Evolutionary conservation across 192 early-diverging fungal genomes (phyloP), one percentile per base, ranked within the genome.

Genomic region (Gorgonomyces haynaldii): DNA sequence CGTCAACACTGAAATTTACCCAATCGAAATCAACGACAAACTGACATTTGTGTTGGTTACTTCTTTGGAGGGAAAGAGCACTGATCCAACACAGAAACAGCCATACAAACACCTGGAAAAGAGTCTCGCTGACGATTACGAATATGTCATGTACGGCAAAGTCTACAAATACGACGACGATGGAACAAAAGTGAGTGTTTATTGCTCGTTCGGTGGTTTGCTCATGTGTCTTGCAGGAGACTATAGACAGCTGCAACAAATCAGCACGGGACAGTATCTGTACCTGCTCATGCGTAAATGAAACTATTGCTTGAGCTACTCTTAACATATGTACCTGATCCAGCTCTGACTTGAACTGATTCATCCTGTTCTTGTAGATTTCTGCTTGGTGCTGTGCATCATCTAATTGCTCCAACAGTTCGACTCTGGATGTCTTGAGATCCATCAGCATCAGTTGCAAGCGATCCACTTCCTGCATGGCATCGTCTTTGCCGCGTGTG

Each of bases 71-170:
- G 81, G 68, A 20, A 45, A 42, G 1, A 49, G 45, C 9, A 45
- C 50, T 15, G 54, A 50, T 15, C 40, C n/a, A 4, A 50, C 35
- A 22, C 70, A 74, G 24, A 63, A 65, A 36, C 79, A 79, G 37
- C 61, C 65, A 34, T 83, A 79, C 81, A 66, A 42, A 45, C 45
- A n/a, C 4, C 7, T 26, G 2, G 16, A 45, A 38, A 68, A 62
- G 37, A 56, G 64, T 23, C 60, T 98, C 53, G 88, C 87, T 3
- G 93, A 98, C 41, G 87, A 95, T 27, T 98, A 87, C 62, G 93
- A 98, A 29, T 98, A 98, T 61, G 93, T 98, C 17, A 96, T 95
- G 91, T 88, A 84, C 64, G 95, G 95, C 37, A 89, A 91, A 59
- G 86, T 93, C 16, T 98, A 91, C 71, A 80, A 89, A 61, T 96